Conservation (phyloP, 768 basidiomycete species). For the Arthromyces matolae region DNA sequence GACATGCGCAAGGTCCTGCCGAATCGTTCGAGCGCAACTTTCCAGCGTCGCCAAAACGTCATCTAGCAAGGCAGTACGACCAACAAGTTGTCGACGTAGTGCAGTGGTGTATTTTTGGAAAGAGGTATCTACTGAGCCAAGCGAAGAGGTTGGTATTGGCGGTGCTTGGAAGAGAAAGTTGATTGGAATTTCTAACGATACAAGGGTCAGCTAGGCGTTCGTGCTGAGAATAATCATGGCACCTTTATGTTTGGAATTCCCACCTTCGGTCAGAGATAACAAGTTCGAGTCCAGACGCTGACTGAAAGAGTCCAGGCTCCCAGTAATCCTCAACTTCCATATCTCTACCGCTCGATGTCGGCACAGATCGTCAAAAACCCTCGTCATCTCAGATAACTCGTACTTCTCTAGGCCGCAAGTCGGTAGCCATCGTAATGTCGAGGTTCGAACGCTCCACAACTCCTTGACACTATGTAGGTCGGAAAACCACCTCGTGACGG, state of each 20-base stretch:
- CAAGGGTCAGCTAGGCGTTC: background rate
- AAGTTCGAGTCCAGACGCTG: constrained; percentile 37
- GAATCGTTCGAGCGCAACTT: constrained; percentile 50
- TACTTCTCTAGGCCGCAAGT: constrained; percentile 39
- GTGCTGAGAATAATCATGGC: background rate
- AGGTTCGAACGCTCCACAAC: constrained; percentile 67
- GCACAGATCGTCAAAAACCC: constrained; percentile 51
- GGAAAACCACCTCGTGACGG: constrained; percentile 54
- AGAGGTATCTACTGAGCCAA: constrained; percentile 37
- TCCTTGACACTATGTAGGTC: constrained; percentile 58
- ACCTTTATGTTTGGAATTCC: constrained; percentile 28
- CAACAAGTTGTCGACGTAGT: constrained; percentile 59
- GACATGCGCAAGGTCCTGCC: constrained; percentile 52
- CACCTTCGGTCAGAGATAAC: constrained; percentile 26
- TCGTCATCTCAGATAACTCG: constrained; percentile 44
- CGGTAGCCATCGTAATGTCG: constrained; percentile 43
- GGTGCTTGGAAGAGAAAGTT: constrained; percentile 55
- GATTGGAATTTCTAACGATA: constrained; percentile 45
- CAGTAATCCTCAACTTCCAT: constrained; percentile 49
- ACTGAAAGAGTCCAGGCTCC: constrained; percentile 44
- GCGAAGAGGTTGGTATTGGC: constrained; percentile 41
- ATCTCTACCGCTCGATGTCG: constrained; percentile 52
- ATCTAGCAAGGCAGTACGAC: constrained; percentile 61
- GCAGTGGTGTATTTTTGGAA: constrained; percentile 62
- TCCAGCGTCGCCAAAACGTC: constrained; percentile 58